Evolutionary conservation across 2,329 filamentous ascomycete species (phyloP).

Genomic region (Coniella vitis): DNA sequence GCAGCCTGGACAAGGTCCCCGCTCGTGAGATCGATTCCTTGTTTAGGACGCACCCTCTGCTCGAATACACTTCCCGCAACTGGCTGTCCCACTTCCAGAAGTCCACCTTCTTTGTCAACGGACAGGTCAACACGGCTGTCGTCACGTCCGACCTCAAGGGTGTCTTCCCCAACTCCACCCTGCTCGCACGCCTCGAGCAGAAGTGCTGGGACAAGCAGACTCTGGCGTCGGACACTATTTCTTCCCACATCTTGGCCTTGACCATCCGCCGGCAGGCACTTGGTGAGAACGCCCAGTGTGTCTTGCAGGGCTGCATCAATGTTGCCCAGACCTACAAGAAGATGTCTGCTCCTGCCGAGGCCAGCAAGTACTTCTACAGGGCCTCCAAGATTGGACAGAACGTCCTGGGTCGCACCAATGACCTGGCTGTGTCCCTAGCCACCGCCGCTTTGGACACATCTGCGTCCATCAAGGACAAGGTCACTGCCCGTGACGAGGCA

Average conservation of each 20-base stretch:
- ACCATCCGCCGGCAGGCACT: slow-evolving; percentile 8
- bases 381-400: slow-evolving; percentile 15
- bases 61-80: slow-evolving; percentile 16
- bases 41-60: slow-evolving; percentile 14
- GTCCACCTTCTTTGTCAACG: slow-evolving; percentile 12
- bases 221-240: slow-evolving; percentile 11
- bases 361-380: slow-evolving; percentile 16
- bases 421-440: slow-evolving; percentile 13
- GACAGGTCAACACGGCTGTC: slow-evolving; percentile 10
- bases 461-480: slow-evolving; percentile 11
- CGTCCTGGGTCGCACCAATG: slow-evolving; percentile 12
- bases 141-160: slow-evolving; percentile 10
- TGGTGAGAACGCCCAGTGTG: slow-evolving; percentile 12
- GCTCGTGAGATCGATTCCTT: slow-evolving; percentile 8
- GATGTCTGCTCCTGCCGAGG: slow-evolving; percentile 13
- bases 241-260: slow-evolving; percentile 11
- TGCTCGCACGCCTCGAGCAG: slow-evolving; percentile 15
- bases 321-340: slow-evolving; percentile 15
- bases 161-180: slow-evolving; percentile 15
- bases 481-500: slow-evolving; percentile 11
- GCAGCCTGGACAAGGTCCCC: slow-evolving; percentile 14
- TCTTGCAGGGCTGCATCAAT: slow-evolving; percentile 14
- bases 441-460: slow-evolving; percentile 13
- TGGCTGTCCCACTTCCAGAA: slow-evolving; percentile 15
- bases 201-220: slow-evolving; percentile 17